Evolutionary conservation across 306 rosid genomes (phyloP), one percentile per base, ranked within the genome.

Genomic region (Cucurbita ficifolia): DNA sequence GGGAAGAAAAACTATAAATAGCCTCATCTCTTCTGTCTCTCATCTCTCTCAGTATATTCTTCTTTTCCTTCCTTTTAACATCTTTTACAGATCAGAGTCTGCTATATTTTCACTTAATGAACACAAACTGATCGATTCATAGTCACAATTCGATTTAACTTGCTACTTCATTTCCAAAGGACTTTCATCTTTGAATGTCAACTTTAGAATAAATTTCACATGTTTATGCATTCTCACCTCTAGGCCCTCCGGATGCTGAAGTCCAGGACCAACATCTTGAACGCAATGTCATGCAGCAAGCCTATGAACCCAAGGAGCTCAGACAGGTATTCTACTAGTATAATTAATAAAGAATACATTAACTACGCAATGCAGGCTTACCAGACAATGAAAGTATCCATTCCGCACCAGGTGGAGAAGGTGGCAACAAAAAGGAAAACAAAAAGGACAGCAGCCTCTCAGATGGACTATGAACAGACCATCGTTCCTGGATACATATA

Each of bases 401-500:
- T 79, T 81, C 67, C 90, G 82, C 88, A 80, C 61, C 79, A 49
- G 60, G 61, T 45, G 81, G 68, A 75, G 83, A 82, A 40, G 75
- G 80, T 59, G 51, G 79, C 77, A 42, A 52, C 18, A 54, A 87
- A 77, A 82, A 84, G 86, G 84, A 94, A 77, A 83, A 78, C 85
- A 69, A 77, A 80, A 81, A 82, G 72, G 75, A 67, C 58, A 69
- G 46, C 13, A 48, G 78, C 76, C 57, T 63, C 38, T 56, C 13
- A 59, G 75, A 86, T 89, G 91, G 96, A 89, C 84, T 75, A 48
- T 72, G 90, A 94, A 68, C 95, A 94, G 53, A 91, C 92, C 75
- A 82, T 86, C 39, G 81, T 91, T 77, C 95, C 92, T 74, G 91
- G 80, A 77, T 88, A 78, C 67, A 73, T 73, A 61, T 91, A 86